Evolutionary conservation across 2,329 filamentous ascomycete genomes (phyloP).

Genomic region (Didymosphaeria variabile): DNA sequence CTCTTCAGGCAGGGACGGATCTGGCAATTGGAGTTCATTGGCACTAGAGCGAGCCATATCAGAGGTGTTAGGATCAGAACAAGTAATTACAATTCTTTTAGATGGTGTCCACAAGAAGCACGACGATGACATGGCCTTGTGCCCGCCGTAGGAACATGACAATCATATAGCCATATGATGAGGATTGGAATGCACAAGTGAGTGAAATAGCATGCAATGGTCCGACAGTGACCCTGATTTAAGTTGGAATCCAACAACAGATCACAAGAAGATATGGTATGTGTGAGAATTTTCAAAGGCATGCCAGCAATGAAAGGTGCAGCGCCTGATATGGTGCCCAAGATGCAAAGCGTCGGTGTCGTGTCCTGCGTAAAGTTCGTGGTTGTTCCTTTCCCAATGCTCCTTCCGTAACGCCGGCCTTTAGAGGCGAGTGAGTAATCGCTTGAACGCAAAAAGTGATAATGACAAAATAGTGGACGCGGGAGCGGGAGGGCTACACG

Average conservation of each 20-base stretch:
- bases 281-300: conserved; percentile 1
- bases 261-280: conserved; percentile 8
- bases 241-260: background rate
- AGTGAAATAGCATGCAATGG: background rate
- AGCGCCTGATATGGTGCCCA: conserved; percentile 1
- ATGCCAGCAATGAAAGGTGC: conserved; percentile 4
- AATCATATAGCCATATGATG: background rate
- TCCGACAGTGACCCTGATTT: background rate
- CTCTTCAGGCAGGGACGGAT: background rate
- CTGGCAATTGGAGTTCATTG: background rate
- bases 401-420: conserved; percentile 21
- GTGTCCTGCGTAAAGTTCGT: conserved; percentile 27
- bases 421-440: conserved; percentile 4
- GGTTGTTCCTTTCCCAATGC: conserved; percentile 15
- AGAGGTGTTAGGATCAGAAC: conserved; percentile 14
- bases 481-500: conserved; percentile 21
- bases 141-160: background rate
- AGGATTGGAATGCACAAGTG: background rate
- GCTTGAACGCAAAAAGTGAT: conserved; percentile 40
- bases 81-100: conserved; percentile 28
- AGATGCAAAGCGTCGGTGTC: conserved; percentile 20
- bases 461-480: conserved; percentile 15
- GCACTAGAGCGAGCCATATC: background rate
- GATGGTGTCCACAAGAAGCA: background rate
- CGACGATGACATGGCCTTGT: background rate